These are phyloP conservation scores for Discostella stelligeroides DNA, from an alignment of 108 stramenopile genomes.

Conservation along the genomic window DNA sequence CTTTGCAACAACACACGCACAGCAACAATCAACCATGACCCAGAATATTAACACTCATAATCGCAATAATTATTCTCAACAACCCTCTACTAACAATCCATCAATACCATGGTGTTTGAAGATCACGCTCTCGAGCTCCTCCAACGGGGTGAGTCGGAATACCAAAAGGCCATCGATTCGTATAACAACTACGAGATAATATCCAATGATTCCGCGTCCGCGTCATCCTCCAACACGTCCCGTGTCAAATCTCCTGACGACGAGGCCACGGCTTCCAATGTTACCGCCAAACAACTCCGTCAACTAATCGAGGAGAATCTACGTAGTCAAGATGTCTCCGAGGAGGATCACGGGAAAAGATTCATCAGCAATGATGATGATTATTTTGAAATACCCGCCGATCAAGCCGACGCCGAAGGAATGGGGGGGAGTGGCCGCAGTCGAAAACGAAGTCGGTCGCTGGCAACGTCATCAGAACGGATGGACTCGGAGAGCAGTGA, in stretches of 20 bases:
- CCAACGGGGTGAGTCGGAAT: background rate
- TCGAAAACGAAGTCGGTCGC: no score
- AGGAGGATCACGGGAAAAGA: background rate
- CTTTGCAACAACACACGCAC: no score
- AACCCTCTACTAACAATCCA: no score
- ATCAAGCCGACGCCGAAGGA: background rate
- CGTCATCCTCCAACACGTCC: no score
- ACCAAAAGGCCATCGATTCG: no score
- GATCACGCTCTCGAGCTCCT: background rate
- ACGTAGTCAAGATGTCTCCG: background rate
- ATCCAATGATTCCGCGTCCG: background rate
- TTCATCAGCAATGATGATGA: slow-evolving; percentile 2
- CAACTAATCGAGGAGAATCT: background rate
- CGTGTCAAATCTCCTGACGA: no score
- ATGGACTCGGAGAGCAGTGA: no score
- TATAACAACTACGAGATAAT: no score
- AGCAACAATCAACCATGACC: no score
- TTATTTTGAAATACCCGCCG: background rate
- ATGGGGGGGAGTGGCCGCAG: background rate
- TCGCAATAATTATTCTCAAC: no score
- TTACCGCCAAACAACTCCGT: background rate
- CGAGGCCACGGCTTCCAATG: background rate
- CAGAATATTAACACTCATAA: no score
- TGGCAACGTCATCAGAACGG: no score
- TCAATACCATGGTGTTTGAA: background rate